Conservation (phyloP, 73 alveolate species). For the Tetrahymena thermophila region DNA sequence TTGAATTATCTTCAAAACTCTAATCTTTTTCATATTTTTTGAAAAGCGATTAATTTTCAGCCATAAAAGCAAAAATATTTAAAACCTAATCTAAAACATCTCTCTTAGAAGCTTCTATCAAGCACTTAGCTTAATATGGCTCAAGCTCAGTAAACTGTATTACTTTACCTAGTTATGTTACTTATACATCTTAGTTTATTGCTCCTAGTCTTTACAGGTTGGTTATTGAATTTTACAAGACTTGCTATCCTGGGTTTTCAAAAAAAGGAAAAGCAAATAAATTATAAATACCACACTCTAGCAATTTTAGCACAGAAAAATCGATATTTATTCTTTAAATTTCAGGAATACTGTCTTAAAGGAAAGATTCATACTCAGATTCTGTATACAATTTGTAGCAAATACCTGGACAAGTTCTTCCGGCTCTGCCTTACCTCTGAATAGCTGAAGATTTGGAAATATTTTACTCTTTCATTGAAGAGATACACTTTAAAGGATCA, state of each 20-base stretch:
- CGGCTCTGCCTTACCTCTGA: conserved; percentile 80
- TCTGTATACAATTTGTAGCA: conserved; percentile 66
- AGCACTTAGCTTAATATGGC: not conserved
- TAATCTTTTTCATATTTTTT: not conserved
- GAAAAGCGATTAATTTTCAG: not conserved
- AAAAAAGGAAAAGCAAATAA: not conserved
- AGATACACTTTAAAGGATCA: conserved; percentile 75
- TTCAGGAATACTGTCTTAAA: not conserved
- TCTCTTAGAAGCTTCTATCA: not conserved
- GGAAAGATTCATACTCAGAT: not conserved
- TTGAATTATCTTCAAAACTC: not conserved
- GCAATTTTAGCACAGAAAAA: not conserved
- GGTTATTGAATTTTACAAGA: not conserved
- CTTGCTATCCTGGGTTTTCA: not conserved
- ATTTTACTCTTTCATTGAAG: conserved; percentile 68
- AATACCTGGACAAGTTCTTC: conserved; percentile 62
- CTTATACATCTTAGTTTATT: not conserved
- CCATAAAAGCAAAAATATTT: not conserved
- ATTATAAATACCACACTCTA: not conserved
- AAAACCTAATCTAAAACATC: not conserved
- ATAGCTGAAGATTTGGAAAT: conserved; percentile 64
- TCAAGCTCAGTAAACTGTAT: not conserved
- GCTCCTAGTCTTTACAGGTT: not conserved
- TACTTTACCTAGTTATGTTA: not conserved
- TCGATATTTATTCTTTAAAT: not conserved